Percentiles rank a stretch among this genome's conserved stretches.
Conservation (phyloP, 2,329 filamentous ascomycete species). For the Fusarium ambrosium region DNA sequence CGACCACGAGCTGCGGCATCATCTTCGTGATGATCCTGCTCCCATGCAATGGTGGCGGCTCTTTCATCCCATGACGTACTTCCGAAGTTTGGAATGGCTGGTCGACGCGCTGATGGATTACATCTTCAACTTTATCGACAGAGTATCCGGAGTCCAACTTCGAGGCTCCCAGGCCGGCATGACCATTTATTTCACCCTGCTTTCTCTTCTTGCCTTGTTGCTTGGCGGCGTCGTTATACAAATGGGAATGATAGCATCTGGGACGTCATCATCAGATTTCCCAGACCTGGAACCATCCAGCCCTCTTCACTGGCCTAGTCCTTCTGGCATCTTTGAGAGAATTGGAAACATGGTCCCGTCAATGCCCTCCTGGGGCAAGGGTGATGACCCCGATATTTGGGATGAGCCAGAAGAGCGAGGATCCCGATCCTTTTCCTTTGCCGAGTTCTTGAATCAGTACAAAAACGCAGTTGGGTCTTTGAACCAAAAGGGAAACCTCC, state of each 20-base stretch:
- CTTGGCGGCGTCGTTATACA: conserved; percentile 2
- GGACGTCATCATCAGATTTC: conserved; percentile 10
- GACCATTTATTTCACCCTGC: neutral
- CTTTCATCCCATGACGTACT: conserved; percentile 51
- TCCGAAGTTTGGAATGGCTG: conserved; percentile 44
- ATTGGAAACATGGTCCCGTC: conserved; percentile 45
- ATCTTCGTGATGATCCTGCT: conserved; percentile 16
- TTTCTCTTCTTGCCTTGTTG: conserved; percentile 7
- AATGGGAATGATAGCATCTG: neutral
- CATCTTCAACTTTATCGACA: conserved; percentile 33
- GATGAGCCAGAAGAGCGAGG: conserved; percentile 29
- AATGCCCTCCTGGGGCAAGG: conserved; percentile 43
- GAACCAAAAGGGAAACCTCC: conserved; percentile 49
- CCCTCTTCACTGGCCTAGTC: conserved; percentile 24
- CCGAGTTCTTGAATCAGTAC: conserved; percentile 45
- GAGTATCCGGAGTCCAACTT: conserved; percentile 19
- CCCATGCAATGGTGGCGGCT: conserved; percentile 45
- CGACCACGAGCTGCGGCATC: conserved; percentile 18
- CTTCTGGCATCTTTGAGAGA: conserved; percentile 31
- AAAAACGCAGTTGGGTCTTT: conserved; percentile 50
- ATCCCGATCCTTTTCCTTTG: conserved; percentile 29
- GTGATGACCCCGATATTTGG: conserved; percentile 38
- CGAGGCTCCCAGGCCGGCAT: neutral
- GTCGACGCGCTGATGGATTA: conserved; percentile 39
- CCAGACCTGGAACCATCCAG: conserved; percentile 7